Evolutionary conservation across 257 asterid species (phyloP), one percentile per base, ranked within the genome.

Genomic region (Nicotiana benthamiana): DNA sequence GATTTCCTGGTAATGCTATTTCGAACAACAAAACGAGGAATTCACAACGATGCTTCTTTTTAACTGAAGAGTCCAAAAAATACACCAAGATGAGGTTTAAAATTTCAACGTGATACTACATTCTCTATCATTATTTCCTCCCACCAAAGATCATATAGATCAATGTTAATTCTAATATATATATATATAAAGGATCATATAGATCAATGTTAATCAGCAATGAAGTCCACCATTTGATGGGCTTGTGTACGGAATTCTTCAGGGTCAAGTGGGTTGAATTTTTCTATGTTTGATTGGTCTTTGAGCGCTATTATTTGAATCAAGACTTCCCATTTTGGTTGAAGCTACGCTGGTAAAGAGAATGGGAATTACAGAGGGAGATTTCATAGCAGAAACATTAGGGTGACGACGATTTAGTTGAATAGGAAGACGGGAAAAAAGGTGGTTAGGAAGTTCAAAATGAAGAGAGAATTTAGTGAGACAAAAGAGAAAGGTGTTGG

Each of bases 151-250:
- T n/a, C 56, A 11, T 51, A 68, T 2, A 36, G 32, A 68, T 40
- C 0, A 36, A 36, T 40, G 54, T 68, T 68, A 10, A 5, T 66
- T 18, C 75, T 17, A 66, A 66, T 34, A 67, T 68, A 10, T n/a
- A n/a, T n/a, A n/a, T n/a, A n/a, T n/a, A n/a, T n/a, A n/a, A n/a
- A n/a, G n/a, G n/a, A n/a, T n/a, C n/a, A n/a, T n/a, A n/a, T n/a
- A n/a, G n/a, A n/a, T n/a, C 86, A 10, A 83, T 65, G 40, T 83
- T 83, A 83, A 77, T 83, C 86, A 13, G 86, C 86, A 10, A 83
- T 80, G 16, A 83, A 83, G 59, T 83, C 86, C 3, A 83, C 86
- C 82, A 76, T 80, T 20, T 78, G 68, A 52, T 85, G 84, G 75
- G 88, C 88, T 75, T 85, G 81, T 8, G 5, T 56, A 5, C 86